Evolutionary conservation across 2,329 filamentous ascomycete genomes (phyloP), one percentile per base, ranked within the genome.

Genomic region (Colletotrichum phormii): DNA sequence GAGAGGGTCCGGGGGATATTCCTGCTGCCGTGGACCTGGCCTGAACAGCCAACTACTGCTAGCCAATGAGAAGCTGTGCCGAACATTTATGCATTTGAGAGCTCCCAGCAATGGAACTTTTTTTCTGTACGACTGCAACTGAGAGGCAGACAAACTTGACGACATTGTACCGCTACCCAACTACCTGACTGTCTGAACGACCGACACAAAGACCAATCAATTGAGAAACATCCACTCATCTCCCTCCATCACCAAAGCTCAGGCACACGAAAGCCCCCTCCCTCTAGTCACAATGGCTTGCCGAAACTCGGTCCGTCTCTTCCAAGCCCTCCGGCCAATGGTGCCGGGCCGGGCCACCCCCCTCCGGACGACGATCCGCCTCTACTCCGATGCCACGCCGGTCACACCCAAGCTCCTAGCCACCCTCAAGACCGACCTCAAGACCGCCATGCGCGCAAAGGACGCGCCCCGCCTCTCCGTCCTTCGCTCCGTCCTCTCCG

Each of bases 401-500:
- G 81, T 83, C 73, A 77, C 82, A 5, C 87, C 87, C 51, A 85
- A 88, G 12, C 81, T 89, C 9, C 81, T 90, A 55, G 80, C 84
- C 66, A 89, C 87, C 81, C 83, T 91, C 77, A 89, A 89, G 78
- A 82, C 80, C 75, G 91, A 93, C 76, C 85, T 93, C 74, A 93
- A 93, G 83, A 82, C 85, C 11, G 90, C 91, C 61, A 92, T 93
- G 91, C 87, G 88, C 71, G 86, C 86, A 76, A 93, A 92, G 81
- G 90, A 93, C 79, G 82, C 86, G 31, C 84, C 89, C 31, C 90
- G 92, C 2, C 89, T 95, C 31, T 84, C 88, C 51, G 93, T 94
- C 49, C 87, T 96, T 61, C 92, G 94, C 76, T 82, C 87, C 53
- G 84, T 95, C 74, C 87, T 95, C 75, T 87, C 92, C 37, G 89